phyloP scores from a whole-genome alignment of 148 eudicot genomes.

The Heliamphora exappendiculata region DNA sequence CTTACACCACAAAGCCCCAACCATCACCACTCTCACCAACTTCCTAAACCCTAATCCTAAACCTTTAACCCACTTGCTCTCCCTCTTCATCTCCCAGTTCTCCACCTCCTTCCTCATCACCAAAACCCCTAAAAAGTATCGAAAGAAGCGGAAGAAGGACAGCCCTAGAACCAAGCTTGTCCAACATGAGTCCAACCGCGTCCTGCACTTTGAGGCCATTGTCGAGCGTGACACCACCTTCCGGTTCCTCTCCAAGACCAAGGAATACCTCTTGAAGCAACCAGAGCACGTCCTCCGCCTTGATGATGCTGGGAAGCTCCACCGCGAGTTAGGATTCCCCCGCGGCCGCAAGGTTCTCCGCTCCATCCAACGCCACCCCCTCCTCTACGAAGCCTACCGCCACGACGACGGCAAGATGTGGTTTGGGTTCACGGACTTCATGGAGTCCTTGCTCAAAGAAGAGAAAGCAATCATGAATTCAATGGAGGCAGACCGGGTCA shows the following conservation, averaged over 20 bases:
- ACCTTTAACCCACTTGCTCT: slow-evolving; percentile 11
- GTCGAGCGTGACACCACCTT: slow-evolving; percentile 43
- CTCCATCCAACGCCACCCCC: slow-evolving; percentile 57
- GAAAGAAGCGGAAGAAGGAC: slow-evolving; percentile 46
- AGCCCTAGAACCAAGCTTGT: slow-evolving; percentile 54
- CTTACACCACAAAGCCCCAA: background rate
- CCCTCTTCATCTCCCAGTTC: slow-evolving; percentile 26
- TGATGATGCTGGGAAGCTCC: slow-evolving; percentile 79
- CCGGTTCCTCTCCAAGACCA: slow-evolving; percentile 66
- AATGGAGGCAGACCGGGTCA: slow-evolving; percentile 56
- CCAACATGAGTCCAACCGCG: slow-evolving; percentile 40
- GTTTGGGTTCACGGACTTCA: slow-evolving; percentile 74
- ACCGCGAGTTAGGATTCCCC: slow-evolving; percentile 77
- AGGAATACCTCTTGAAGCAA: slow-evolving; percentile 65
- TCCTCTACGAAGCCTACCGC: slow-evolving; percentile 60
- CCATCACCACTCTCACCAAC: background rate
- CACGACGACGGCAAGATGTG: slow-evolving; percentile 67
- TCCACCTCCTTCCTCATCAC: slow-evolving; percentile 90
- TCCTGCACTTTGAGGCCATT: slow-evolving; percentile 61
- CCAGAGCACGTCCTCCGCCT: slow-evolving; percentile 65
- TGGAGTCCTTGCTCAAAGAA: slow-evolving; percentile 52
- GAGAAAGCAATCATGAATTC: slow-evolving; percentile 33
- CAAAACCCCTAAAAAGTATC: slow-evolving; percentile 73
- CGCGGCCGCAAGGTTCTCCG: slow-evolving; percentile 72
- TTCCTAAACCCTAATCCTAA: slow-evolving; percentile 10